These are phyloP conservation scores for Trichoderma sp. DNA, from an alignment of 2,329 filamentous ascomycete species.

Conservation along the genomic window DNA sequence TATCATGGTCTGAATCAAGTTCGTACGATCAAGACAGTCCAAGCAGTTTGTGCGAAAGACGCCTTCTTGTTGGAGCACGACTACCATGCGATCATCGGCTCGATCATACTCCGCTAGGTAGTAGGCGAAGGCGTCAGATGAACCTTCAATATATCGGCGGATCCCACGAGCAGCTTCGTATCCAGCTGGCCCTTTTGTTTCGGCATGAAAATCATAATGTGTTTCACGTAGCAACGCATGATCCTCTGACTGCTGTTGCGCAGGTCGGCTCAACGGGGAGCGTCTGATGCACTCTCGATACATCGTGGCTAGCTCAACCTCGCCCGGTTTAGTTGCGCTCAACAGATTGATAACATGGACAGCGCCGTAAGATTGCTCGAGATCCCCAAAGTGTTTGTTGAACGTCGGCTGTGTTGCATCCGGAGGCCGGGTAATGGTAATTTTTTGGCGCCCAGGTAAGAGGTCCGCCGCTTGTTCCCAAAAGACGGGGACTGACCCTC, in stretches of 20 bases:
- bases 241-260: conserved; percentile 60
- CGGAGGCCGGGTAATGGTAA: conserved; percentile 81
- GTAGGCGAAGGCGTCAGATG: conserved; percentile 88
- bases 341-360: conserved; percentile 92
- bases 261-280: conserved; percentile 69
- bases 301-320: conserved; percentile 78
- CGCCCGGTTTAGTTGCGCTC: conserved; percentile 85
- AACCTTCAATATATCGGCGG: conserved; percentile 73
- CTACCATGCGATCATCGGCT: conserved; percentile 56
- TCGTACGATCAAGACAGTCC: conserved; percentile 94
- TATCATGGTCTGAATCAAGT: conserved; percentile 93
- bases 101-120: conserved; percentile 71
- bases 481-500: conserved; percentile 92
- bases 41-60: conserved; percentile 95
- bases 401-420: conserved; percentile 95
- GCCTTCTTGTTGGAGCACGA: conserved; percentile 90
- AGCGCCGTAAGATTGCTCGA: conserved; percentile 85
- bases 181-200: conserved; percentile 82
- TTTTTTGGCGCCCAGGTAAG: conserved; percentile 91
- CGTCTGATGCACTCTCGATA: conserved; percentile 78
- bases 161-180: conserved; percentile 93
- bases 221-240: conserved; percentile 79
- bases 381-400: conserved; percentile 88
- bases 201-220: conserved; percentile 95
- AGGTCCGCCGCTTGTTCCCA: conserved; percentile 94